Conservation (phyloP, 805 yeast species). For the Lipomyces mesembrius region DNA sequence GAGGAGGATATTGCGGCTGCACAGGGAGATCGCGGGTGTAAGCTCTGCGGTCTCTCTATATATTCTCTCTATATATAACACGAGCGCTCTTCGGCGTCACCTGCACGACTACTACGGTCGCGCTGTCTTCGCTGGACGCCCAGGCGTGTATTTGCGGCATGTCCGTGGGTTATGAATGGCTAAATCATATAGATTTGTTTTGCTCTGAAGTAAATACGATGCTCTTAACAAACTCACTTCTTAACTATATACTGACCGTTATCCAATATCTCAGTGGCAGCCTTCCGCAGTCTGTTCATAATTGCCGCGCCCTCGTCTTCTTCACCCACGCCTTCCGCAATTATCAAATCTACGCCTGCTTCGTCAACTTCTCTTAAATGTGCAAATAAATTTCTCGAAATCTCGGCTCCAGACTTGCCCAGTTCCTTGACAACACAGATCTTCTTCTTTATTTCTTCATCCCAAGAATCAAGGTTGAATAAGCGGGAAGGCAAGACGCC, state of each 20-base stretch:
- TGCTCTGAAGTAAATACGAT: neutral
- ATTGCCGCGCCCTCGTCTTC: slow-evolving; percentile 86
- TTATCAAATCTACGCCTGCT: slow-evolving; percentile 64
- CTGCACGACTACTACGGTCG: no score
- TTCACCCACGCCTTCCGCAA: slow-evolving; percentile 83
- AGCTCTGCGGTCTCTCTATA: no score
- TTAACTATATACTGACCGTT: slow-evolving; percentile 16
- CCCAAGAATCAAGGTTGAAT: slow-evolving; percentile 22
- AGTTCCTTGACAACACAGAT: slow-evolving; percentile 39
- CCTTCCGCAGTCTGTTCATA: slow-evolving; percentile 87
- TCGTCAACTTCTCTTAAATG: slow-evolving; percentile 77
- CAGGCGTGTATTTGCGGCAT: no score
- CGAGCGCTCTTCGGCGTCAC: no score
- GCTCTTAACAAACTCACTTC: neutral
- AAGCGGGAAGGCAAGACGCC: slow-evolving; percentile 32
- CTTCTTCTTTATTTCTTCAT: slow-evolving; percentile 5
- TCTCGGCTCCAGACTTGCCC: slow-evolving; percentile 59
- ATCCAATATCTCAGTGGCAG: slow-evolving; percentile 59
- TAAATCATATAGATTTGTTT: no score
- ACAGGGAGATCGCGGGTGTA: no score
- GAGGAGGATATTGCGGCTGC: no score
- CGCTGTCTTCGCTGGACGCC: no score
- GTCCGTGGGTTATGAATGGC: no score
- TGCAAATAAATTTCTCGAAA: slow-evolving; percentile 77
- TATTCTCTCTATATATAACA: no score